Base-by-base conservation (phyloP, 2,329 filamentous ascomycete genomes). In the Scolecobasidium constrictum region DNA sequence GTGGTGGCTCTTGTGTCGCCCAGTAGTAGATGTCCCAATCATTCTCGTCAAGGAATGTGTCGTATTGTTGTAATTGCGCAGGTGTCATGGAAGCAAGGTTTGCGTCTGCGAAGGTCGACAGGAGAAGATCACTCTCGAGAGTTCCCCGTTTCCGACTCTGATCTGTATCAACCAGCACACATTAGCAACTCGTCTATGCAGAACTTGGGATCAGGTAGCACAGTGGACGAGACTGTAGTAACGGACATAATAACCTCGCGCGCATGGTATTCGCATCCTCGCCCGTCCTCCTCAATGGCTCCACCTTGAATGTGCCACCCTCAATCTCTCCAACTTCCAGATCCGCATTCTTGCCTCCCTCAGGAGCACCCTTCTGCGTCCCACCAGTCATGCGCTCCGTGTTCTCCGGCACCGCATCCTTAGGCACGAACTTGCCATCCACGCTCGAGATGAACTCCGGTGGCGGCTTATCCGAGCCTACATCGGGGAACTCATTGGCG, bases 11-110 rank as follows among this genome's bases (percentile, higher is more conserved):
- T 64, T 98, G 92, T 13, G 92, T 98, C 3, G 85, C 86, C 92
- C 92, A 98, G 73, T 98, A 98, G 72, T 98, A 98, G 48, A 98
- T 95, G 61, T 98, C 92, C 92, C 92, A 98, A 68, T 98, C 92
- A 64, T 98, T 98, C 67, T 98, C 92, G 64, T 98, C 92, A 44
- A 98, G 78, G 69, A 98, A 93, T 20, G 74, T 69, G 61, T 96
- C 90, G 68, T 92, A 96, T 63, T 94, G 77, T 53, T 75, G 65
- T 53, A 96, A 78, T 58, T 93, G 83, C 40, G 71, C 63, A 4
- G 69, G 62, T 1, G 75, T 76, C 85, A 98, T 94, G 47, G 67
- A 68, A 35, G 72, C 68, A 17, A 98, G 79, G 63, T 93, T 73
- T 43, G 72, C 69, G 51, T 90, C 78, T 50, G 92, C 92, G 61